Percentiles rank a stretch among this genome's conserved stretches.
phyloP scores from a whole-genome alignment of 2,329 filamentous ascomycete species.

The Calonectria ilicicola region DNA sequence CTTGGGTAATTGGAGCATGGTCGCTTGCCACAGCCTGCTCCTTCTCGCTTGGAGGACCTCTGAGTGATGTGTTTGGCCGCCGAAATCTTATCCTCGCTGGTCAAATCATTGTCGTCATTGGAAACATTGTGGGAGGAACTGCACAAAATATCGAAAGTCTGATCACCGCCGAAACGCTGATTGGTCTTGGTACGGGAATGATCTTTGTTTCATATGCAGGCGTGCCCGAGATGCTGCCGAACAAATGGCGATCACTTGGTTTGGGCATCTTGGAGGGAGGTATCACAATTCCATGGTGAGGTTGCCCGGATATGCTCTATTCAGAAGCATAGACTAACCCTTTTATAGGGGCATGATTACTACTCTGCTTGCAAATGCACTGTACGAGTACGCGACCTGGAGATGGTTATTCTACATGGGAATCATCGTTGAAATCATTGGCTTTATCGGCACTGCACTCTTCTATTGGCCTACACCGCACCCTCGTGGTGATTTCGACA shows the following conservation, averaged over 20 bases:
- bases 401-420: not conserved
- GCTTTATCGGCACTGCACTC: not conserved
- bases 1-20: not conserved
- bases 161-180: not conserved
- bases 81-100: not conserved
- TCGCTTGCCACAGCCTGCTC: not conserved
- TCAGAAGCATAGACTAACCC: not conserved
- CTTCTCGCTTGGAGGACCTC: not conserved
- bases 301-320: no score
- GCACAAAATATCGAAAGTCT: not conserved
- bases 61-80: not conserved
- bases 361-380: not conserved
- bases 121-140: not conserved
- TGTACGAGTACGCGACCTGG: not conserved
- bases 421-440: not conserved
- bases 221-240: not conserved
- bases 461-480: not conserved
- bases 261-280: not conserved
- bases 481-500: conserved; percentile 27
- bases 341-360: not conserved
- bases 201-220: not conserved
- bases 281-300: not conserved
- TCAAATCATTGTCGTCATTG: not conserved
- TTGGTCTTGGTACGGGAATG: not conserved
- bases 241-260: not conserved